These are phyloP conservation scores for Apiospora saccharicola DNA, from an alignment of 2,329 filamentous ascomycete species.

Conservation along the genomic window DNA sequence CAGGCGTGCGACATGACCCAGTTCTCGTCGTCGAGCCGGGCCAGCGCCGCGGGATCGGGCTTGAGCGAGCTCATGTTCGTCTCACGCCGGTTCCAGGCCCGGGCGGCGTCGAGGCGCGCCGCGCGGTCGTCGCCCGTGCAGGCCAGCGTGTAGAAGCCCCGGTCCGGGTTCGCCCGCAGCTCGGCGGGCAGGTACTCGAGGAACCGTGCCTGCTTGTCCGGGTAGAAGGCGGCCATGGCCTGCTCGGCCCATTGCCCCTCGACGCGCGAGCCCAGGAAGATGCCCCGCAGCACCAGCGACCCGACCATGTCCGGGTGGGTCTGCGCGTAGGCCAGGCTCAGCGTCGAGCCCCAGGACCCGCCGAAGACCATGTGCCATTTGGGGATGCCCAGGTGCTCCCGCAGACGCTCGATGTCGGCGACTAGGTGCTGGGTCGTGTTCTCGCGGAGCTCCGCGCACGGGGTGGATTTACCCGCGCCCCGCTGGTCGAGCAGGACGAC, in stretches of 20 bases:
- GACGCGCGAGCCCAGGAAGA: conserved; percentile 46
- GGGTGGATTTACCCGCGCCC: conserved; percentile 51
- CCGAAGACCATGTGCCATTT: conserved; percentile 54
- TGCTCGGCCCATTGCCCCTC: conserved; percentile 43
- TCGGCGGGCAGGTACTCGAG: conserved; percentile 42
- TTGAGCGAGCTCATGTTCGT: conserved; percentile 41
- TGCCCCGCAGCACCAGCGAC: conserved; percentile 49
- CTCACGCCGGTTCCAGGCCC: conserved; percentile 47
- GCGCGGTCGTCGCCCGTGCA: conserved; percentile 42
- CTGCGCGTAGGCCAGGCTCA: conserved; percentile 52
- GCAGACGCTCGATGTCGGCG: conserved; percentile 49
- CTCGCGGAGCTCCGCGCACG: conserved; percentile 46
- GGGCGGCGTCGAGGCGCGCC: conserved; percentile 41
- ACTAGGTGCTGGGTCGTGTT: conserved; percentile 53
- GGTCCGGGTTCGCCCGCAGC: conserved; percentile 34
- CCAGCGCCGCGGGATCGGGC: conserved; percentile 32
- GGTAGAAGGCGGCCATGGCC: conserved; percentile 40
- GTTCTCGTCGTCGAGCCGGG: conserved; percentile 40
- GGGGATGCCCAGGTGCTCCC: conserved; percentile 46
- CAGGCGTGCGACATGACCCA: conserved; percentile 45
- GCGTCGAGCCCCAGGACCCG: conserved; percentile 53
- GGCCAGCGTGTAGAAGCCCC: conserved; percentile 43
- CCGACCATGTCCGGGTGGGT: conserved; percentile 45
- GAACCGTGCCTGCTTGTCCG: conserved; percentile 43
- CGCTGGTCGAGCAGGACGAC: conserved; percentile 54